Base-by-base conservation (phyloP, 257 asterid species). In the Primulina huaijiensis region DNA sequence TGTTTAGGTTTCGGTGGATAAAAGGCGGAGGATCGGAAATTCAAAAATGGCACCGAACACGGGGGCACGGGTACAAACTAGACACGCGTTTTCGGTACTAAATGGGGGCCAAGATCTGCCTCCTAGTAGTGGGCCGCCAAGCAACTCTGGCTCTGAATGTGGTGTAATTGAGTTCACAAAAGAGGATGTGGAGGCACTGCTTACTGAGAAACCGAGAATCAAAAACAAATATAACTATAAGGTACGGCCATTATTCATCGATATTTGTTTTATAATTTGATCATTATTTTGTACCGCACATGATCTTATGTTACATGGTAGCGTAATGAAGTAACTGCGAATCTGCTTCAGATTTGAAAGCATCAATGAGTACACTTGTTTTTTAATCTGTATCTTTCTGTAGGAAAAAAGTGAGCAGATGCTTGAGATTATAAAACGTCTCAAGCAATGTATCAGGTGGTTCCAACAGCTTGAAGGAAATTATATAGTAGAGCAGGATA, bases 371-470 rank as follows among this genome's bases (percentile, higher is more conserved):
- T 74, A 64, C 33, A 20, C 65, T 33, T 31, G 59, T 71, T 27
- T 62, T 27, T 67, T 63, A 9, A 40, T 31, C 38, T 34, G 38
- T 50, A 50, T 14, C 55, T 67, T 71, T 74, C 37, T 73, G 74
- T 79, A 95, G 98, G 99, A 89, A 78, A 89, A 84, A 77, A 81
- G 86, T 68, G 97, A 88, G 14, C 87, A 77, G 67, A 88, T 83
- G 97, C 50, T 68, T 4, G 97, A 92, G 8, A 81, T 69, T 67
- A 88, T 92, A 38, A 82, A 78, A 80, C 84, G 91, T 78, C 92
- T 92, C 8, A 95, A 84, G 84, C 90, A 80, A 23, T 85, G 98
- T 59, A 73, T 95, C 46, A 87, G 67, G 82, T 89, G 98, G 99
- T 89, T 89, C 77, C 96, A 87, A 62, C 97, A 85, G 73, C 87